These are phyloP conservation scores for Rhodamnia argentea DNA, from an alignment of 345 rosid genomes.

Conservation along the genomic window DNA sequence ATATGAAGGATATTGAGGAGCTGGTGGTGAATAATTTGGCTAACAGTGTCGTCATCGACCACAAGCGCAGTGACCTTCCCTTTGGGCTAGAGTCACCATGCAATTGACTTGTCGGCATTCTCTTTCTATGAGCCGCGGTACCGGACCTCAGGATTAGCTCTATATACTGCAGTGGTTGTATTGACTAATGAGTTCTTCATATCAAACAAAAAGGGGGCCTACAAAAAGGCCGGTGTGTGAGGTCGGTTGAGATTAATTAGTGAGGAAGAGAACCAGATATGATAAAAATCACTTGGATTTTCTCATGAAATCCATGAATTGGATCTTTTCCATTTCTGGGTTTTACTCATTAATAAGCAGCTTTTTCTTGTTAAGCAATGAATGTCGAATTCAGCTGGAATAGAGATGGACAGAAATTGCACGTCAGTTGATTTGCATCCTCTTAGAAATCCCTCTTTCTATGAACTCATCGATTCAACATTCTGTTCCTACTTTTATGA, in stretches of 20 bases:
- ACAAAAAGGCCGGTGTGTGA: neutral
- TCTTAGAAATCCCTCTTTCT: neutral
- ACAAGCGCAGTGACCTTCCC: slow-evolving; percentile 34
- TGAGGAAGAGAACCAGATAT: neutral
- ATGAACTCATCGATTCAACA: neutral
- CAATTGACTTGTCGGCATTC: neutral
- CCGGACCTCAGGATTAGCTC: neutral
- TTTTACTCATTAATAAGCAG: neutral
- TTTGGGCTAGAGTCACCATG: neutral
- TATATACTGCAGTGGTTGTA: neutral
- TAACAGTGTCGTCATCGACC: slow-evolving; percentile 46
- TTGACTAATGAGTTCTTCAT: neutral
- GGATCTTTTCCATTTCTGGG: slow-evolving; percentile 12
- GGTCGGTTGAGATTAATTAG: neutral
- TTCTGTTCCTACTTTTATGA: neutral
- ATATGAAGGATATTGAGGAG: slow-evolving; percentile 44
- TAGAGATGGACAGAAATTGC: neutral
- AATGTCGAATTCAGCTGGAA: neutral
- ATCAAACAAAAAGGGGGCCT: neutral
- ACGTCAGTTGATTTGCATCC: neutral
- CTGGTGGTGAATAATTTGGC: slow-evolving; percentile 34
- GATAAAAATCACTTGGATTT: slow-evolving; percentile 10
- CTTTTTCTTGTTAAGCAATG: neutral
- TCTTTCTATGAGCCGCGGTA: neutral
- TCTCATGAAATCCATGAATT: slow-evolving; percentile 13